These are phyloP conservation scores for Naganishia vishniacii DNA, from an alignment of 768 basidiomycete genomes.

Conservation along the genomic window DNA sequence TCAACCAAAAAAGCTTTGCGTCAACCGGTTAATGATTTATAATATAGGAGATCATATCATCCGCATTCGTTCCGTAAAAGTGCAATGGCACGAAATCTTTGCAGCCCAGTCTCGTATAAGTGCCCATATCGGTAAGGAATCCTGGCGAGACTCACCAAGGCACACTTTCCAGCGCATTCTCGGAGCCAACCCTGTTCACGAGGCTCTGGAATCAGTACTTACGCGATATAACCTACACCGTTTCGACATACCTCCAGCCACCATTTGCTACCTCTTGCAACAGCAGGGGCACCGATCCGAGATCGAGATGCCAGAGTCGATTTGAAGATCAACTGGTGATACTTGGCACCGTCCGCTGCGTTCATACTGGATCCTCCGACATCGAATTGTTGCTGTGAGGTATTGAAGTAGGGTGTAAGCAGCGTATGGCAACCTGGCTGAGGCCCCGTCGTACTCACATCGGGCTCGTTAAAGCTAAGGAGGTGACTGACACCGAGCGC, in stretches of 20 bases:
- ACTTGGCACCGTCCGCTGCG: conserved; percentile 27
- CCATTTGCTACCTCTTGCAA: conserved; percentile 33
- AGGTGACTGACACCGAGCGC: conserved; percentile 29
- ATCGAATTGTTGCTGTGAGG: neutral
- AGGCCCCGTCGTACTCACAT: neutral
- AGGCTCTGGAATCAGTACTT: neutral
- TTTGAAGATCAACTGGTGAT: conserved; percentile 31
- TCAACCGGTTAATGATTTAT: too few relatives aligned
- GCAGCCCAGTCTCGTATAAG: neutral
- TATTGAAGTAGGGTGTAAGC: neutral
- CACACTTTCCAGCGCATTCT: conserved; percentile 36
- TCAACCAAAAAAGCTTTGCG: neutral
- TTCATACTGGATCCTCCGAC: conserved; percentile 27
- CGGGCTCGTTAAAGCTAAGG: conserved; percentile 40
- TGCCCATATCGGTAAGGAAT: neutral
- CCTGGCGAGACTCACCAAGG: conserved; percentile 10
- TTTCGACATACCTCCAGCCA: conserved; percentile 34
- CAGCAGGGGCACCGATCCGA: conserved; percentile 35
- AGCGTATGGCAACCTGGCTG: too few relatives aligned
- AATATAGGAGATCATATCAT: neutral
- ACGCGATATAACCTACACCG: neutral
- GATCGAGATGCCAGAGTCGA: conserved; percentile 22
- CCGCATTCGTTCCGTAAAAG: conserved; percentile 37
- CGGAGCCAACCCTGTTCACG: conserved; percentile 34
- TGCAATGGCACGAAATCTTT: conserved; percentile 38